Percentiles rank a stretch among this genome's conserved stretches.
Conservation (phyloP, 1,284 basidiomycete genomes). For the Kwoniella shivajii region DNA sequence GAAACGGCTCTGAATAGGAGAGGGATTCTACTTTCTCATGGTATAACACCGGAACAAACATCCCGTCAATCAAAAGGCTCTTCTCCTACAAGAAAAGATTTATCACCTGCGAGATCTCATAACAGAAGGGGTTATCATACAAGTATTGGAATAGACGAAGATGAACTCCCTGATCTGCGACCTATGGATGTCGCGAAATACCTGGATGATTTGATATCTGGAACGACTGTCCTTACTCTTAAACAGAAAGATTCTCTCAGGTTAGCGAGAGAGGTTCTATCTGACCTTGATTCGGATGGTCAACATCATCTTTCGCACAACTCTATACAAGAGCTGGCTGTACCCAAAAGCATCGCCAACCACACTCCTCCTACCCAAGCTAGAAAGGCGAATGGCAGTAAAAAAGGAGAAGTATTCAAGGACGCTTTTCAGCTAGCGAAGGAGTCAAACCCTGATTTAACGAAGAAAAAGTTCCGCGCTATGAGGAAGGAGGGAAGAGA, state of each 20-base stretch:
- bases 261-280: background rate
- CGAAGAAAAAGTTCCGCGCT: background rate
- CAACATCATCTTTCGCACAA: background rate
- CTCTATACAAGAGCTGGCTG: background rate
- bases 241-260: background rate
- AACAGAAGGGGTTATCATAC: slow-evolving; percentile 2
- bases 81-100: background rate
- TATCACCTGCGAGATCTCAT: background rate
- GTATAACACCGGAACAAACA: slow-evolving; percentile 17
- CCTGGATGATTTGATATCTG: slow-evolving; percentile 1
- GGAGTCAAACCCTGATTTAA: background rate
- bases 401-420: background rate
- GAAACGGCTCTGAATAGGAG: slow-evolving; percentile 32
- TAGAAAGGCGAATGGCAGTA: no score
- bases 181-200: background rate
- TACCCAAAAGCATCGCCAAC: no score
- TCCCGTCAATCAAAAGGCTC: background rate
- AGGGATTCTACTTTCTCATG: slow-evolving; percentile 38
- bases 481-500: background rate
- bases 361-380: no score
- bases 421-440: background rate
- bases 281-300: background rate
- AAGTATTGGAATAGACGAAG: slow-evolving; percentile 1
- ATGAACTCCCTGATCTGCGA: slow-evolving; percentile 1
- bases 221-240: background rate